phyloP scores from a whole-genome alignment of 805 yeast species.

The Blastobotrys americana region DNA sequence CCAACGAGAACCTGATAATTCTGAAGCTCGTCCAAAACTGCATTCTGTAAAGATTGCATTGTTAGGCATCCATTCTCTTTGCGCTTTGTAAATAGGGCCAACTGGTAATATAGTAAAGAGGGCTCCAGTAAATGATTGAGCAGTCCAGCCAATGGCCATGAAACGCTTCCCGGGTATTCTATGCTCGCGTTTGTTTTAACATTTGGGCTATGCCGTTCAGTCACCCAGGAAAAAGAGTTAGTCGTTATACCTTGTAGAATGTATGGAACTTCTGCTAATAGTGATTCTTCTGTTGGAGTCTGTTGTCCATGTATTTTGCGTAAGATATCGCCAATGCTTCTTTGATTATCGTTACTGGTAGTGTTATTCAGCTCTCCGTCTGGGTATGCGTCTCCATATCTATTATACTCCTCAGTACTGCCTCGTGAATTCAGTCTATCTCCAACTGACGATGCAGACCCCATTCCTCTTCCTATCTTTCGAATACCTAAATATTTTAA shows the following conservation, averaged over 20 bases:
- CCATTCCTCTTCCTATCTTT: conserved; percentile 1
- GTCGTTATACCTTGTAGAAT: conserved; percentile 29
- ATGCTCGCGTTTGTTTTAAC: conserved; percentile 8
- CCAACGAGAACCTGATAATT: conserved; percentile 40
- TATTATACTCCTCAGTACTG: not conserved
- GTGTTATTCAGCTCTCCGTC: not conserved
- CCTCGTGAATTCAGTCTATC: not conserved
- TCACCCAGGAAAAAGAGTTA: conserved; percentile 15
- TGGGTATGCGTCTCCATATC: not conserved
- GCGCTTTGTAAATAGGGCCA: conserved; percentile 29
- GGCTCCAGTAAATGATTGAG: conserved; percentile 60
- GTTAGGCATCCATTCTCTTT: conserved; percentile 38
- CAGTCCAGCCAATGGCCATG: conserved; percentile 50
- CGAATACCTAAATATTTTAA: conserved; percentile 2
- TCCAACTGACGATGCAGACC: not conserved
- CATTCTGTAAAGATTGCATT: conserved; percentile 52
- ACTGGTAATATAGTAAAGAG: conserved; percentile 52
- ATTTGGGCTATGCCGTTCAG: conserved; percentile 3
- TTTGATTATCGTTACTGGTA: conserved; percentile 1
- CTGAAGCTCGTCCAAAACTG: conserved; percentile 38
- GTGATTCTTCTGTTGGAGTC: conserved; percentile 10
- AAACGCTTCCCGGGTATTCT: conserved; percentile 29
- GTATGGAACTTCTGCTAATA: conserved; percentile 26
- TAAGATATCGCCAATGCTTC: conserved; percentile 8
- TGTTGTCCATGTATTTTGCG: conserved; percentile 13